phyloP scores from a whole-genome alignment of 441 rosid species.

The Adansonia rubrostipa region DNA sequence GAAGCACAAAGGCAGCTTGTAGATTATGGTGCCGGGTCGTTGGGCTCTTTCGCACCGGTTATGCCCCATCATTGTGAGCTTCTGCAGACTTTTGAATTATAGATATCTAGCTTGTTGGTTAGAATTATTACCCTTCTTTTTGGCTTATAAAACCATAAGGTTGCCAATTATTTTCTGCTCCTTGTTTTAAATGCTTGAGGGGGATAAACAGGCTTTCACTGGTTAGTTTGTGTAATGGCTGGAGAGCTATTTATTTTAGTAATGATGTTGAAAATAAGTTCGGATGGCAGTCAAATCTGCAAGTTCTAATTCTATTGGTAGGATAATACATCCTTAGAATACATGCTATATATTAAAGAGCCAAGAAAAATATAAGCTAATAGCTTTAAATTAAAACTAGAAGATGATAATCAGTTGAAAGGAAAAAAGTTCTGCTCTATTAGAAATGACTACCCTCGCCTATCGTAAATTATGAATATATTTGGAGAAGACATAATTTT shows the following conservation, averaged over 20 bases:
- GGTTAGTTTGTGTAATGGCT: neutral
- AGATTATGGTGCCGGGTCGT: conserved; percentile 92
- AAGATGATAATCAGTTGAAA: neutral
- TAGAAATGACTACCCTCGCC: neutral
- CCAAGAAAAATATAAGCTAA: neutral
- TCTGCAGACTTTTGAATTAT: conserved; percentile 20
- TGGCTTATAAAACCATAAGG: neutral
- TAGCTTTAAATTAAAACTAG: neutral
- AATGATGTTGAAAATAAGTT: neutral
- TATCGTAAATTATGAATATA: neutral
- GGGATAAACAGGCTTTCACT: conserved; percentile 3
- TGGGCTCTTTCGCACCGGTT: conserved; percentile 72
- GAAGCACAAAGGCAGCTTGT: conserved; percentile 96
- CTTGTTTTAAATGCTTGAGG: conserved; percentile 8
- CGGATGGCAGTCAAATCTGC: neutral
- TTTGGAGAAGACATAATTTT: conserved; percentile 3
- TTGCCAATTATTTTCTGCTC: neutral
- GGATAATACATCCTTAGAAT: neutral
- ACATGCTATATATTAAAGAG: neutral
- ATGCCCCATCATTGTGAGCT: conserved; percentile 75
- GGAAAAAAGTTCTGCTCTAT: neutral
- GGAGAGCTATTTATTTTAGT: neutral
- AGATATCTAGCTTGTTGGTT: conserved; percentile 10
- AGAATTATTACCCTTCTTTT: conserved; percentile 9
- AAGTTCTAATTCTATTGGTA: neutral